phyloP scores from a whole-genome alignment of 208 protist species.

The Lotmaria passim region DNA sequence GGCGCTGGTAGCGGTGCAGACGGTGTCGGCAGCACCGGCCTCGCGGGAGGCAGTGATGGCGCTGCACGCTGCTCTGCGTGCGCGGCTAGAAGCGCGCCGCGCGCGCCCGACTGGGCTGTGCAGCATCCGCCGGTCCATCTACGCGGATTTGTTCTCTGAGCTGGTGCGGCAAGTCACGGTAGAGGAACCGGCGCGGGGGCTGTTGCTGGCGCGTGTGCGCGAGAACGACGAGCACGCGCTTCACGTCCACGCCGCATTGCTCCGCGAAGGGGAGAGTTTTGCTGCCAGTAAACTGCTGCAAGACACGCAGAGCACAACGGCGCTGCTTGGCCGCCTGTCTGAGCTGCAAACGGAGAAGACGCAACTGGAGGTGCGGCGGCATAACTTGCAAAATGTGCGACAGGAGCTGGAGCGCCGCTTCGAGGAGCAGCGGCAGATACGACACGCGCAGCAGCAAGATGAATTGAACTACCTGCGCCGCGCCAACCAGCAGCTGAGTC shows the following conservation, averaged over 20 bases:
- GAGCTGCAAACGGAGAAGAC: slow-evolving; percentile 35
- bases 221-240: slow-evolving; percentile 92
- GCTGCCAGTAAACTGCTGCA: slow-evolving; percentile 66
- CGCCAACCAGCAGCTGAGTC: slow-evolving; percentile 95
- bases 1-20: slow-evolving; percentile 32
- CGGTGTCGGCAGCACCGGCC: slow-evolving; percentile 66
- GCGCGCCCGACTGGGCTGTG: slow-evolving; percentile 97
- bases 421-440: slow-evolving; percentile 43
- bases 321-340: slow-evolving; percentile 39
- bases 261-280: slow-evolving; percentile 79
- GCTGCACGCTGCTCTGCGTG: slow-evolving; percentile 92
- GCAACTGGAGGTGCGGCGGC: slow-evolving; percentile 38
- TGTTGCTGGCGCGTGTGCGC: slow-evolving; percentile 96
- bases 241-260: slow-evolving; percentile 61
- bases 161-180: slow-evolving; percentile 98
- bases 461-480: slow-evolving; percentile 95
- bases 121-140: slow-evolving; percentile 96
- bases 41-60: slow-evolving; percentile 69
- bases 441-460: slow-evolving; percentile 92
- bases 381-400: slow-evolving; percentile 34
- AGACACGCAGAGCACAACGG: slow-evolving; percentile 18
- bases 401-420: slow-evolving; percentile 37
- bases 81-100: slow-evolving; percentile 88
- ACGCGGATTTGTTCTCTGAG: slow-evolving; percentile 96
- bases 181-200: slow-evolving; percentile 97